These are phyloP conservation scores for Aspergillus cejpii DNA, from an alignment of 2,329 filamentous ascomycete genomes.

Conservation along the genomic window DNA sequence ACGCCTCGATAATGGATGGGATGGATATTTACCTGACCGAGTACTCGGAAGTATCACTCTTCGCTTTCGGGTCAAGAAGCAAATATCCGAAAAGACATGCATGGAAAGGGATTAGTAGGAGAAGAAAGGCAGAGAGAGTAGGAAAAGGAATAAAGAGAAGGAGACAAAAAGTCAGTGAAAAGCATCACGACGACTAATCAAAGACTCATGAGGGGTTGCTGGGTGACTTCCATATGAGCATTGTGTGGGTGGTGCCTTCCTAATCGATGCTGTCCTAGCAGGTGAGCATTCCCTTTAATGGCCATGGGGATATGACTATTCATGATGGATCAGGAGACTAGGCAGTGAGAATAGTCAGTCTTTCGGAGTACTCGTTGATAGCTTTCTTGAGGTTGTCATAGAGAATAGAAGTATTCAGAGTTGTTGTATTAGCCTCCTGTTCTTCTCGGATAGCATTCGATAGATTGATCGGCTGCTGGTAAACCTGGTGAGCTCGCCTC, in stretches of 20 bases:
- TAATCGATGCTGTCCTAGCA: neutral
- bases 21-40: neutral
- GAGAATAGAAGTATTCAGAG: too few relatives aligned
- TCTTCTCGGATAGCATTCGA: too few relatives aligned
- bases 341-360: conserved; percentile 30
- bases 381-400: conserved; percentile 39
- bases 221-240: neutral
- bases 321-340: neutral
- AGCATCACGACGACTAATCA: neutral
- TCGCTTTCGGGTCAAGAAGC: neutral
- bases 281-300: neutral
- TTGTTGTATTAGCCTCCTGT: too few relatives aligned
- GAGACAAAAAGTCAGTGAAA: neutral
- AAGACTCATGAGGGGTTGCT: neutral
- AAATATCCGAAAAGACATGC: neutral
- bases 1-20: neutral
- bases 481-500: too few relatives aligned
- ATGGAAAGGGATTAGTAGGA: neutral
- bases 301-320: neutral
- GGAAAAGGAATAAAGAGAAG: neutral
- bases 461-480: too few relatives aligned
- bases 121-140: neutral
- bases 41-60: neutral
- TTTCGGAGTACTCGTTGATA: conserved; percentile 42
- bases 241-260: neutral